These are phyloP conservation scores for Chloranthus sessilifolius DNA, from an alignment of 164 flowering plant genomes.

Conservation along the genomic window DNA sequence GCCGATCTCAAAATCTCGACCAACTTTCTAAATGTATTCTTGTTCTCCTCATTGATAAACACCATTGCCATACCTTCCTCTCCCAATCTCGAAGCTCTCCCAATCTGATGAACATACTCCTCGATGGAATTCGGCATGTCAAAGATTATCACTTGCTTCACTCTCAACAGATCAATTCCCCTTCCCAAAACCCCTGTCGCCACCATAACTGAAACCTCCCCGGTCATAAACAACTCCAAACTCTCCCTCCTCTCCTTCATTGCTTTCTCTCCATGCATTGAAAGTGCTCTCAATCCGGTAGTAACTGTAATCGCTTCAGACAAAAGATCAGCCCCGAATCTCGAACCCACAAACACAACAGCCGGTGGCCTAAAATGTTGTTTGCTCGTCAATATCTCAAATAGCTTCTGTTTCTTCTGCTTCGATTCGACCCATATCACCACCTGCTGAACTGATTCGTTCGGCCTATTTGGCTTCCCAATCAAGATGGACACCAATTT, in stretches of 20 bases:
- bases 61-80: conserved; percentile 68
- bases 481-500: conserved; percentile 39
- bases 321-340: conserved; percentile 85
- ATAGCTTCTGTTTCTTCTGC: conserved; percentile 84
- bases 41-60: conserved; percentile 76
- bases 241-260: conserved; percentile 89
- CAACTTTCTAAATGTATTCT: conserved; percentile 57
- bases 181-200: conserved; percentile 87
- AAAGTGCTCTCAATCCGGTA: conserved; percentile 61
- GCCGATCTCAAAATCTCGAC: conserved; percentile 53
- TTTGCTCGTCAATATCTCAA: conserved; percentile 71
- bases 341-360: conserved; percentile 82
- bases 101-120: conserved; percentile 91
- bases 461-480: conserved; percentile 61
- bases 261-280: conserved; percentile 85
- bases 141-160: conserved; percentile 84
- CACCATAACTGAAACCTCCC: conserved; percentile 74
- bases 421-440: conserved; percentile 88
- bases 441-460: conserved; percentile 66
- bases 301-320: conserved; percentile 61
- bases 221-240: conserved; percentile 57
- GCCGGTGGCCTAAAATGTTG: conserved; percentile 84
- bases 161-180: conserved; percentile 72
- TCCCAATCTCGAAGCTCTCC: conserved; percentile 87
- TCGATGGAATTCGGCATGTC: conserved; percentile 87